A percentile compares a stretch with the other conserved stretches of the same genome.
phyloP scores from a whole-genome alignment of 2,329 filamentous ascomycete genomes.

The Claviceps monticola region DNA sequence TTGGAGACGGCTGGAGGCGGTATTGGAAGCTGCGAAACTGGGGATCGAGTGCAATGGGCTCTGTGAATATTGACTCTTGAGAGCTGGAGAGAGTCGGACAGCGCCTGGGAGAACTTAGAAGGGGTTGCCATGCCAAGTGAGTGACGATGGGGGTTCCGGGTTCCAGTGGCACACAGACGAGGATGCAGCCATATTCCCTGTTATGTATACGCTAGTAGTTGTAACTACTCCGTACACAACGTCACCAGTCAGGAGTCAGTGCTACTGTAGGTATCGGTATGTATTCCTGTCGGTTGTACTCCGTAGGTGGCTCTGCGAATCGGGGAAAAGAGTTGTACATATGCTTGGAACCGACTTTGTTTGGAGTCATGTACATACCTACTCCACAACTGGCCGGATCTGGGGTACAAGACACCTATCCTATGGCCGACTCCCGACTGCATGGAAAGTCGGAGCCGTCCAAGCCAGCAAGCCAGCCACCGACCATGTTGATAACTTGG shows the following conservation, averaged over 20 bases:
- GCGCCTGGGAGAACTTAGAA: neutral
- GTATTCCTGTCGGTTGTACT: neutral
- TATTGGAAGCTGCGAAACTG: too few species aligned
- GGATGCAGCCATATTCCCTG: neutral
- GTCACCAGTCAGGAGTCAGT: neutral
- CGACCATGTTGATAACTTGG: too few species aligned
- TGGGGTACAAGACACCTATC: neutral
- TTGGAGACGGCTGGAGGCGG: too few species aligned
- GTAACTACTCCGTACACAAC: neutral
- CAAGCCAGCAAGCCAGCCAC: too few species aligned
- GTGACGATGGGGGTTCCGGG: neutral
- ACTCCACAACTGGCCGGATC: neutral
- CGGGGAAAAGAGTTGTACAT: too few species aligned
- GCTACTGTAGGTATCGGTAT: neutral
- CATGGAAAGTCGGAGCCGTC: too few species aligned
- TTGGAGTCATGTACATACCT: neutral
- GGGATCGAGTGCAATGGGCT: too few species aligned
- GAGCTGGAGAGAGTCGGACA: neutral
- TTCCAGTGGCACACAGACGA: constrained; percentile 3
- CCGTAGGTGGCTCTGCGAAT: too few species aligned
- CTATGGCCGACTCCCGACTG: neutral
- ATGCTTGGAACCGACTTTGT: neutral
- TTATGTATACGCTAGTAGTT: neutral
- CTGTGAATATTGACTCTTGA: neutral
- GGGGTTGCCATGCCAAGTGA: neutral